Evolutionary conservation across 768 basidiomycete genomes (phyloP).

Genomic region (Phallus indusiatus): DNA sequence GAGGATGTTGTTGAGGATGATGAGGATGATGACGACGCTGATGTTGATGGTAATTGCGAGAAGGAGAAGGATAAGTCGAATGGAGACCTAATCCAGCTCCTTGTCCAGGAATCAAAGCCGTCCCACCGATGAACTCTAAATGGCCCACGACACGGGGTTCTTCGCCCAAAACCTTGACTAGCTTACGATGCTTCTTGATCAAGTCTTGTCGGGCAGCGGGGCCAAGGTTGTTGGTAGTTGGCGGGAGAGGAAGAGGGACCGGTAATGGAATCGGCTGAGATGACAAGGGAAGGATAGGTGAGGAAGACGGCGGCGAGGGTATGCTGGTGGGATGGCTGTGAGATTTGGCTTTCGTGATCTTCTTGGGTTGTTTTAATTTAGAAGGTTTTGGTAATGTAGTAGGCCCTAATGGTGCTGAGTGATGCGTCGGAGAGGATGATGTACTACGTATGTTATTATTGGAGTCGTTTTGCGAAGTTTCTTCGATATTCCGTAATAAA

Average conservation of each 20-base stretch:
- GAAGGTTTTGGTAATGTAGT: background rate
- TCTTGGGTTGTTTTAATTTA: background rate
- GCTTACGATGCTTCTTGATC: slow-evolving; percentile 64
- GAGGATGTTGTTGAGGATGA: no score
- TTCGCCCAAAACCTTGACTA: slow-evolving; percentile 73
- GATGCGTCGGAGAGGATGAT: background rate
- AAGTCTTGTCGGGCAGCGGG: slow-evolving; percentile 62
- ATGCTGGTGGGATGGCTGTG: background rate
- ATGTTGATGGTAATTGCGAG: no score
- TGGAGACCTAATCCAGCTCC: no score
- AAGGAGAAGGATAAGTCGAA: no score
- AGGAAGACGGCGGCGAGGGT: background rate
- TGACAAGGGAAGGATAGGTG: background rate
- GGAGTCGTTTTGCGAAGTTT: background rate
- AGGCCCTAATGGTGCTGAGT: background rate
- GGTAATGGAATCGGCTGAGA: background rate
- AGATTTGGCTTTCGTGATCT: background rate
- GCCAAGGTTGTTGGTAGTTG: slow-evolving; percentile 59
- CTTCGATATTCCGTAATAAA: background rate
- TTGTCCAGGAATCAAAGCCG: no score
- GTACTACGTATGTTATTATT: background rate
- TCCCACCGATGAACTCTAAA: no score
- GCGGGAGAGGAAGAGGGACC: slow-evolving; percentile 29
- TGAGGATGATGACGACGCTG: no score
- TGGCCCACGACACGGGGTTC: slow-evolving; percentile 27